Percentiles rank a stretch among this genome's conserved stretches.
Evolutionary conservation across 208 protist genomes (phyloP).

Genomic region (Crithidia bombi): DNA sequence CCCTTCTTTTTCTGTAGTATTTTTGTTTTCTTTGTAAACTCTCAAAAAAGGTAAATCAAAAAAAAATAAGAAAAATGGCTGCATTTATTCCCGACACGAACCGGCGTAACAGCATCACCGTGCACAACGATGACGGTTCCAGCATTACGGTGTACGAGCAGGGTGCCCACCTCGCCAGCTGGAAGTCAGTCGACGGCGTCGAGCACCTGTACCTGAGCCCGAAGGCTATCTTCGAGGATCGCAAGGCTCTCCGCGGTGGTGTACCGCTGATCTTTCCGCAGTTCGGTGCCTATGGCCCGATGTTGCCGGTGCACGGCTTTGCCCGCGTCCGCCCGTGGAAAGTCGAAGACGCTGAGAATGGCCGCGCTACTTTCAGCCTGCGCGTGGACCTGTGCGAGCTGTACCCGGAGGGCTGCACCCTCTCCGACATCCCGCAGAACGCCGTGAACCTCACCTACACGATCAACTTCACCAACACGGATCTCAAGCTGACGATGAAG

Average conservation of each 20-base stretch:
- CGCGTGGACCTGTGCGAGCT: slow-evolving; percentile 34
- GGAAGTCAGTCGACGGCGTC: slow-evolving; percentile 55
- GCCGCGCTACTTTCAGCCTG: slow-evolving; percentile 45
- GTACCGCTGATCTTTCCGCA: slow-evolving; percentile 92
- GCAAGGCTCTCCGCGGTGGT: slow-evolving; percentile 82
- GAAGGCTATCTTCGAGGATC: slow-evolving; percentile 69
- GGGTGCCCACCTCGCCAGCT: slow-evolving; percentile 89
- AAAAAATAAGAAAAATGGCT: slow-evolving; percentile 26
- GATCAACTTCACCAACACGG: slow-evolving; percentile 67
- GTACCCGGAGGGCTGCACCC: slow-evolving; percentile 21
- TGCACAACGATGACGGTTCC: slow-evolving; percentile 66
- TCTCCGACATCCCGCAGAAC: slow-evolving; percentile 37
- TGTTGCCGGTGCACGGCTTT: slow-evolving; percentile 81
- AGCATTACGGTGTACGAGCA: slow-evolving; percentile 82
- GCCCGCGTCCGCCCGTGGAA: slow-evolving; percentile 59
- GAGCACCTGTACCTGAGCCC: slow-evolving; percentile 87
- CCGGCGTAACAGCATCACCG: slow-evolving; percentile 38
- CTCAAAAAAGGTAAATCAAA: slow-evolving; percentile 26
- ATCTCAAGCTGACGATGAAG: slow-evolving; percentile 67
- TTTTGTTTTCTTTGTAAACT: background rate
- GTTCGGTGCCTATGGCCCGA: slow-evolving; percentile 73
- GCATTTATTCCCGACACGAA: slow-evolving; percentile 45
- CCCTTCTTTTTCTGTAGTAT: background rate
- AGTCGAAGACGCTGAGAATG: slow-evolving; percentile 38
- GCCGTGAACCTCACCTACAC: slow-evolving; percentile 55